Evolutionary conservation across 129 eudicot genomes (phyloP).

Genomic region (Pulicaria dysenterica): DNA sequence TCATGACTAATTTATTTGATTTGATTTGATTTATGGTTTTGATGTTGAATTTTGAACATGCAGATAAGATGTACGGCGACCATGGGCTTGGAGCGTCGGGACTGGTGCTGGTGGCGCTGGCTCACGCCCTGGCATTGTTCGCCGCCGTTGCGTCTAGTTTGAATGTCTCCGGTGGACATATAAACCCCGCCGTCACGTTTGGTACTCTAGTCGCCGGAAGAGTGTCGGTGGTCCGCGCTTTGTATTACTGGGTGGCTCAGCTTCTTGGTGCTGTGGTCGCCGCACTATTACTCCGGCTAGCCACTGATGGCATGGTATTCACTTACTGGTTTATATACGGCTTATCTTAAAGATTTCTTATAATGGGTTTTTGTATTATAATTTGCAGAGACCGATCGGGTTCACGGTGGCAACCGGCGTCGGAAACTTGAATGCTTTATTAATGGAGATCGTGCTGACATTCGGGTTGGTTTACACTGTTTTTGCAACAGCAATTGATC

Average conservation of each 20-base stretch:
- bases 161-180: constrained; percentile 87
- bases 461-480: constrained; percentile 67
- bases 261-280: constrained; percentile 83
- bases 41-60: not conserved
- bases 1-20: too few relatives aligned
- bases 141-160: constrained; percentile 84
- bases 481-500: constrained; percentile 70
- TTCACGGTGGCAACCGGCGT: constrained; percentile 56
- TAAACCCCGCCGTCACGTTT: constrained; percentile 87
- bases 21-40: too few relatives aligned
- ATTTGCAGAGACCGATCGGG: constrained; percentile 63
- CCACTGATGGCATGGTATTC: constrained; percentile 82
- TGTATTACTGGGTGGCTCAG: constrained; percentile 82
- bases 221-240: constrained; percentile 68
- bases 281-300: constrained; percentile 50
- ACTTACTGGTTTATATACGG: not conserved
- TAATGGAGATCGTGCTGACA: constrained; percentile 66
- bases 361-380: not conserved
- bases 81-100: constrained; percentile 46
- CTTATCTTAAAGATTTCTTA: not conserved
- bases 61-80: constrained; percentile 63
- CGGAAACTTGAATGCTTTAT: constrained; percentile 51
- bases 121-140: constrained; percentile 69
- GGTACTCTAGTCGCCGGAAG: constrained; percentile 84
- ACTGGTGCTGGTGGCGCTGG: constrained; percentile 64